These are phyloP conservation scores for Tolypocladium tundrense DNA, from an alignment of 2,329 filamentous ascomycete species.

Conservation along the genomic window DNA sequence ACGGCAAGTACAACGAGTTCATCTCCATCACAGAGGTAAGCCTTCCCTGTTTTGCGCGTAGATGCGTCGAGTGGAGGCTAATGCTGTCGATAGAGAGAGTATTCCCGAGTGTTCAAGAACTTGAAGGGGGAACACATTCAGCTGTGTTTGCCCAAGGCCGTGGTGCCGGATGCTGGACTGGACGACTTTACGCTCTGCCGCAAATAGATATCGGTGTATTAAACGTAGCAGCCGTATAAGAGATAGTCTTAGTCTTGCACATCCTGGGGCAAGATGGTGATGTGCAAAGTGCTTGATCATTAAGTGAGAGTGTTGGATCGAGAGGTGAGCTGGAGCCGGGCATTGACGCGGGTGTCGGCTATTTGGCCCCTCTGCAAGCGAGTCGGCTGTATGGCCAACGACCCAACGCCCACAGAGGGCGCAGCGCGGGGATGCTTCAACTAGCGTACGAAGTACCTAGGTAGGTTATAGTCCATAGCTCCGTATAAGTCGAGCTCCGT, in stretches of 20 bases:
- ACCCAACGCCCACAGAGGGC: background rate
- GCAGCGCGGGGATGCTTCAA: background rate
- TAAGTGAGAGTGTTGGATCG: background rate
- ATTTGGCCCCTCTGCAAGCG: background rate
- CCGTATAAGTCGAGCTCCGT: background rate
- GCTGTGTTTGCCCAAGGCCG: conserved; percentile 15
- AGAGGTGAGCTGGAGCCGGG: background rate
- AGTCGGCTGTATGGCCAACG: background rate
- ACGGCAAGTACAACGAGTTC: conserved; percentile 28
- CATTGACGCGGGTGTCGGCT: background rate
- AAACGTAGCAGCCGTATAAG: background rate
- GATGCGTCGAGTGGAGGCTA: background rate
- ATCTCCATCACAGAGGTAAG: conserved; percentile 17
- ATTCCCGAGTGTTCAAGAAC: conserved; percentile 15
- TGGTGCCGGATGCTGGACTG: conserved; percentile 14
- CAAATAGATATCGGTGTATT: background rate
- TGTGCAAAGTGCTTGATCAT: background rate
- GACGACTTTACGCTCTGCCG: conserved; percentile 14
- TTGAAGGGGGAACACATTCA: conserved; percentile 18
- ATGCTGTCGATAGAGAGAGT: conserved; percentile 14
- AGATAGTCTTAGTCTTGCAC: no score
- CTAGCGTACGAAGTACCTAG: no score
- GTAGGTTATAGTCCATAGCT: no score
- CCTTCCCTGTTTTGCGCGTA: background rate
- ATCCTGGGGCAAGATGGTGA: no score